A percentile compares a stretch with the other conserved stretches of the same genome.
Conservation (phyloP, 306 rosid species). For the Pyrus bretschneideri region DNA sequence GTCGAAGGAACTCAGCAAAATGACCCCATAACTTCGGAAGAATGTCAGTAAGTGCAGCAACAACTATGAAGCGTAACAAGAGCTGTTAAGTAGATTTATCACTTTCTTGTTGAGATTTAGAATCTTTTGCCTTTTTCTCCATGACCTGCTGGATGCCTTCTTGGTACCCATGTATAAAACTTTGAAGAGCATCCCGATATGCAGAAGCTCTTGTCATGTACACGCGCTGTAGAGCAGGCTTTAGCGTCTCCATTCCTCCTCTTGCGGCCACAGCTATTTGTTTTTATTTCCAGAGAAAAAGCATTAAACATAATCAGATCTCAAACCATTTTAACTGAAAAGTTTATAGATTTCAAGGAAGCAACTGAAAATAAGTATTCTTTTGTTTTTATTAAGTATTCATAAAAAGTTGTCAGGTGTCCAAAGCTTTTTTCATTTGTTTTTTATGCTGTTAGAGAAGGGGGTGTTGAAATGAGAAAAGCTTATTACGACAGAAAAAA, state of each 20-base stretch:
- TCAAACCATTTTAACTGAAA: neutral
- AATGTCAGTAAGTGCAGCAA: neutral
- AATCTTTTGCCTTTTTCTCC: constrained; percentile 43
- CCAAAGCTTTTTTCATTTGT: too few relatives aligned
- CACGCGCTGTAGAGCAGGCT: constrained; percentile 75
- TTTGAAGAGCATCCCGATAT: constrained; percentile 67
- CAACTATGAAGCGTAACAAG: neutral
- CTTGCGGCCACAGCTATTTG: constrained; percentile 74
- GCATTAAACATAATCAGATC: neutral
- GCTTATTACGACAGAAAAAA: neutral
- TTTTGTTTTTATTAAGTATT: neutral
- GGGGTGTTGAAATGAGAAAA: neutral
- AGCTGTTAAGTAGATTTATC: neutral
- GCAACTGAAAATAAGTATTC: neutral
- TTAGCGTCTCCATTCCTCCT: constrained; percentile 65
- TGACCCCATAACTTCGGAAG: too few relatives aligned
- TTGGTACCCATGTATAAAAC: constrained; percentile 59
- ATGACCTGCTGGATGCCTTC: constrained; percentile 66
- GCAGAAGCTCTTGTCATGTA: constrained; percentile 93
- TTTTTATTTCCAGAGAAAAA: constrained; percentile 20
- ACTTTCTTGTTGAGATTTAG: constrained; percentile 27
- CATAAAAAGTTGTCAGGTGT: too few relatives aligned
- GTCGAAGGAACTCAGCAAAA: too few relatives aligned
- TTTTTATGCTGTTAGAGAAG: neutral
- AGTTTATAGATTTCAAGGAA: neutral